Percentiles rank a stretch among this genome's conserved stretches.
phyloP scores from a whole-genome alignment of 306 rosid genomes.

The Castanea sativa region DNA sequence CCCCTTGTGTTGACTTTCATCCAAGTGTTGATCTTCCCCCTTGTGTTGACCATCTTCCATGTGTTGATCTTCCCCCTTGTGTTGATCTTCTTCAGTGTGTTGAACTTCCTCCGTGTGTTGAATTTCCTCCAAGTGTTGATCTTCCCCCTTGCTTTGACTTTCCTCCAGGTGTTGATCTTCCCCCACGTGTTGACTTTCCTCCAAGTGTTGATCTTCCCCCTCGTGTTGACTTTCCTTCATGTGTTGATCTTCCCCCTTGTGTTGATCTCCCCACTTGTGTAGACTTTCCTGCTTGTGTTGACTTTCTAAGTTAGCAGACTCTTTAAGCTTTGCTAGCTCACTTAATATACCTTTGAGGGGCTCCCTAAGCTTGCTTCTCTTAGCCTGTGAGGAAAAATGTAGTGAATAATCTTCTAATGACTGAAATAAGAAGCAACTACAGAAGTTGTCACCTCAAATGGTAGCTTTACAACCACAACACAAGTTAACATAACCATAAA shows the following conservation, averaged over 20 bases:
- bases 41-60: too few relatives aligned
- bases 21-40: too few relatives aligned
- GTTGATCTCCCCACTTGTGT: too few relatives aligned
- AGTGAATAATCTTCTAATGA: slow-evolving; percentile 11
- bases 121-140: too few relatives aligned
- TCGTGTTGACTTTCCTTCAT: too few relatives aligned
- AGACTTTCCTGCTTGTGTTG: neutral
- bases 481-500: neutral
- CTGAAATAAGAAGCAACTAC: neutral
- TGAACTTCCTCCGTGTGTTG: too few relatives aligned
- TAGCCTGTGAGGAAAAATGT: slow-evolving; percentile 44
- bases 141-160: neutral
- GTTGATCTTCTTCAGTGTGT: neutral
- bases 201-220: too few relatives aligned
- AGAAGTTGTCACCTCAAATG: neutral
- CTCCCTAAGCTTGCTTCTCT: slow-evolving; percentile 36
- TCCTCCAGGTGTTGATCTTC: neutral
- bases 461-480: neutral
- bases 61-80: too few relatives aligned
- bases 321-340: slow-evolving; percentile 58
- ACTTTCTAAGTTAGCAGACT: neutral
- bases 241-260: too few relatives aligned
- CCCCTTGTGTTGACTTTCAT: too few relatives aligned
- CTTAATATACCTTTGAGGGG: slow-evolving; percentile 48
- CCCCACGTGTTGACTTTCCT: too few relatives aligned